A percentile compares a stretch with the other conserved stretches of the same genome.
These are phyloP conservation scores for Drechslerella stenobrocha DNA, from an alignment of 2,329 filamentous ascomycete genomes.

Conservation along the genomic window DNA sequence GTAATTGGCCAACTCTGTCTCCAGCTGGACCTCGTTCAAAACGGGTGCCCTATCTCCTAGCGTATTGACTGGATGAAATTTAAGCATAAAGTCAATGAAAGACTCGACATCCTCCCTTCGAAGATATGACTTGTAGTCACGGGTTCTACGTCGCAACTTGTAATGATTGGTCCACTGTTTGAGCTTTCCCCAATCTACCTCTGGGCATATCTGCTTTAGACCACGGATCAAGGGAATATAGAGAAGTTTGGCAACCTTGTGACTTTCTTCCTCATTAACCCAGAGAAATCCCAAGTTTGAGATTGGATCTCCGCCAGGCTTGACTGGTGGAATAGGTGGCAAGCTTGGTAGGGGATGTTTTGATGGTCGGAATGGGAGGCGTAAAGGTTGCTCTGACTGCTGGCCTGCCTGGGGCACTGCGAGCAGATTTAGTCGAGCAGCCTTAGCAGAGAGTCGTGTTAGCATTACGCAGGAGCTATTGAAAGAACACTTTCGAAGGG, in stretches of 20 bases:
- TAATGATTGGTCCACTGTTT: constrained; percentile 30
- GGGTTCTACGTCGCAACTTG: constrained; percentile 25
- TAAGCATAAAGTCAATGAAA: constrained; percentile 44
- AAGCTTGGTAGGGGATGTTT: constrained; percentile 7
- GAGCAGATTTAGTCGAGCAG: constrained; percentile 5
- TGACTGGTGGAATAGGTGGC: constrained; percentile 12
- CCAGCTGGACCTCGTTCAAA: constrained; percentile 5
- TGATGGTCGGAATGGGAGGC: constrained; percentile 6
- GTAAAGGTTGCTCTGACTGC: constrained; percentile 1
- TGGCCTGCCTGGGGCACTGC: constrained; percentile 1
- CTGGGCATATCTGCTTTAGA: constrained; percentile 28
- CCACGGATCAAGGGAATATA: constrained; percentile 24
- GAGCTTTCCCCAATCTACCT: constrained; percentile 39
- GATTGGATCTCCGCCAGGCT: constrained; percentile 22
- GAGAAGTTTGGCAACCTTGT: constrained; percentile 21
- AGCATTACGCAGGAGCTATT: constrained; percentile 1
- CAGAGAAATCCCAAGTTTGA: constrained; percentile 15
- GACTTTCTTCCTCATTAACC: constrained; percentile 9
- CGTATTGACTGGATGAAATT: constrained; percentile 27
- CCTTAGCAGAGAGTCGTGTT: constrained; percentile 1
- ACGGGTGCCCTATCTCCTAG: constrained; percentile 11
- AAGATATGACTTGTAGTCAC: constrained; percentile 31
- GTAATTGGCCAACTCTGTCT: constrained; percentile 15
- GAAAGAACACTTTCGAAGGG: not conserved
- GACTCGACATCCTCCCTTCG: constrained; percentile 33